Conservation (phyloP, 495 filamentous ascomycete genomes). For the Penicillium parvum region DNA sequence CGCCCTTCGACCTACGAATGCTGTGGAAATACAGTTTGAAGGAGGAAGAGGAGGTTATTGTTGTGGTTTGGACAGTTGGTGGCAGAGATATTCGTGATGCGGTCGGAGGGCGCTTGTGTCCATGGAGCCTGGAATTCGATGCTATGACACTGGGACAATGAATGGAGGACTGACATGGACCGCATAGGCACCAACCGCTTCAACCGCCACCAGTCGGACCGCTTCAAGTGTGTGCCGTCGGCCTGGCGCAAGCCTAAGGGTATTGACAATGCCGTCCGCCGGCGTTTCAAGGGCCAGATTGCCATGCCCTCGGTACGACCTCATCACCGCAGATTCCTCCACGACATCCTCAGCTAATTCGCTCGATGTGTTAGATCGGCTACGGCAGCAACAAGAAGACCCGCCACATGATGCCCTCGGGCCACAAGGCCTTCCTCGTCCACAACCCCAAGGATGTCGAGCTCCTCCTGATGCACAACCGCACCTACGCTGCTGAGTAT, state of each 20-base stretch:
- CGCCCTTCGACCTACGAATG: constrained; percentile 20
- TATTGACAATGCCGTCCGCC: constrained; percentile 90
- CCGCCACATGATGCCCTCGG: constrained; percentile 95
- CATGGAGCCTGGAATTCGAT: constrained; percentile 1
- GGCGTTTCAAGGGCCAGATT: constrained; percentile 90
- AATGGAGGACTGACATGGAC: constrained; percentile 31
- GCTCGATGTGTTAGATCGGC: constrained; percentile 63
- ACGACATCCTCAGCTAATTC: background rate
- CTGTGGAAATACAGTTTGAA: constrained; percentile 1
- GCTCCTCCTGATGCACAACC: constrained; percentile 99
- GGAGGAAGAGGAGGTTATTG: constrained; percentile 9
- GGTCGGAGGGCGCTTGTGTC: constrained; percentile 19
- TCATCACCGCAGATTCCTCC: too few species aligned
- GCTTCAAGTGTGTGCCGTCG: constrained; percentile 80
- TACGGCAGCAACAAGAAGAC: constrained; percentile 99
- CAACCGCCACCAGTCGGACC: constrained; percentile 94
- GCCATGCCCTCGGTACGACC: constrained; percentile 98
- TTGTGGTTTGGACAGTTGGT: background rate
- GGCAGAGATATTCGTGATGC: background rate
- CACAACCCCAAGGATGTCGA: constrained; percentile 93
- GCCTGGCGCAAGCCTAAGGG: constrained; percentile 99
- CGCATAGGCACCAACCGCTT: constrained; percentile 76
- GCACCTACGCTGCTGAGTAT: constrained; percentile 96
- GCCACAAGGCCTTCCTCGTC: constrained; percentile 99
- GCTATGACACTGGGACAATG: constrained; percentile 3